Conservation (phyloP, 345 rosid species). For the Brassica carinata region DNA sequence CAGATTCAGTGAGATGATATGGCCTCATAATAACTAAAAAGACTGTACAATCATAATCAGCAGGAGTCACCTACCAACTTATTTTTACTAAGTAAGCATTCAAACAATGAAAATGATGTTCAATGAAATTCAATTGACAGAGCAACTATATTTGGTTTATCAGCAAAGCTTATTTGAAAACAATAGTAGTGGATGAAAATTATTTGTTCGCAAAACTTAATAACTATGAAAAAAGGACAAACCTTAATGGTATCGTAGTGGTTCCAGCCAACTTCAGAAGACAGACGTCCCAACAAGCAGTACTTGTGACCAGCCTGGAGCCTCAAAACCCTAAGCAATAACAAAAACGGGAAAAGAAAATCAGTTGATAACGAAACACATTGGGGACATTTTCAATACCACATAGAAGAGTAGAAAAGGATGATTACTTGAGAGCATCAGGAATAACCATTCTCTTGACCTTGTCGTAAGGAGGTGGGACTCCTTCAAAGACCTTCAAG, state of each 20-base stretch:
- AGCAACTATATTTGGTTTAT: too few species aligned
- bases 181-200: neutral
- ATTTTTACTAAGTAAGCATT: neutral
- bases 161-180: neutral
- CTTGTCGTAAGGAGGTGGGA: conserved; percentile 85
- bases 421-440: conserved; percentile 77
- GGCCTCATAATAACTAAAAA: neutral
- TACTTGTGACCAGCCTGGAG: conserved; percentile 84
- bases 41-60: neutral
- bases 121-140: neutral
- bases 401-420: neutral
- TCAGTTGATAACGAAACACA: neutral
- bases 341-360: neutral
- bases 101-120: neutral
- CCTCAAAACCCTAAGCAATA: conserved; percentile 74
- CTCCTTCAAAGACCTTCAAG: conserved; percentile 76
- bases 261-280: conserved; percentile 91
- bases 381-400: too few species aligned
- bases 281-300: conserved; percentile 71
- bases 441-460: conserved; percentile 88
- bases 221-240: conserved; percentile 5
- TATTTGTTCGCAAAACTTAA: neutral
- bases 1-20: neutral
- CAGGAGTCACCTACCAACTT: neutral
- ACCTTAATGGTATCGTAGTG: conserved; percentile 80